Evolutionary conservation across 2,329 filamentous ascomycete species (phyloP), one percentile per base, ranked within the genome.

Genomic region (Botrytis cinerea): DNA sequence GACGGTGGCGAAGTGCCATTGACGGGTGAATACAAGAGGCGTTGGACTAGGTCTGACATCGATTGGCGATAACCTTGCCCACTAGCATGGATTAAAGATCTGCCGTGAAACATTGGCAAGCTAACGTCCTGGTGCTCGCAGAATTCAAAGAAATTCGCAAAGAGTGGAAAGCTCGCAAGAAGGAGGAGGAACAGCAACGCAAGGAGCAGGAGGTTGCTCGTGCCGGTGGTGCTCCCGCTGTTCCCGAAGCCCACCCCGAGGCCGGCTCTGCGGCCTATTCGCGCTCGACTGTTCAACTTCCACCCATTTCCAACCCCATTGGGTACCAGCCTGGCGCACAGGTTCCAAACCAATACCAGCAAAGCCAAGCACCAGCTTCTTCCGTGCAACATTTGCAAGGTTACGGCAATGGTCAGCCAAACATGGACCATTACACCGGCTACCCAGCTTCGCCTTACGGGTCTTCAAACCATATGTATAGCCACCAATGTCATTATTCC

Each of bases 81-180:
- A 84, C 84, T 86, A 83, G 82, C 81, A 84, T 80, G 81, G 81
- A 80, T 80, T 72, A 76, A 80, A 80, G 80, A 78, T 71, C 67
- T 71, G 57, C 74, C 75, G 79, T 80, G 77, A 78, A 78, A 79
- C 78, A 66, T 75, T 75, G 73, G 57, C 72, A 75, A 75, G 71
- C 76, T 77, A 78, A 79, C 74, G 72, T 75, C 76, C 78, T 28
- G 76, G 75, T 73, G 73, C 28, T 72, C 75, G 74, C 74, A 80
- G 96, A 98, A 83, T 98, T 99, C 85, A 99, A 99, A 82, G 96
- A 99, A 81, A 98, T 98, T 75, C 93, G 96, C 76, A 98, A 98
- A 82, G 95, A 98, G 81, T 99, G 96, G 96, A 99, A 98, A 86
- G 93, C 93, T 57, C 94, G 96, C 80, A 98, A 98, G 89, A 99